Conservation (phyloP, 2,329 filamentous ascomycete species). For the Cladophialophora carrionii region DNA sequence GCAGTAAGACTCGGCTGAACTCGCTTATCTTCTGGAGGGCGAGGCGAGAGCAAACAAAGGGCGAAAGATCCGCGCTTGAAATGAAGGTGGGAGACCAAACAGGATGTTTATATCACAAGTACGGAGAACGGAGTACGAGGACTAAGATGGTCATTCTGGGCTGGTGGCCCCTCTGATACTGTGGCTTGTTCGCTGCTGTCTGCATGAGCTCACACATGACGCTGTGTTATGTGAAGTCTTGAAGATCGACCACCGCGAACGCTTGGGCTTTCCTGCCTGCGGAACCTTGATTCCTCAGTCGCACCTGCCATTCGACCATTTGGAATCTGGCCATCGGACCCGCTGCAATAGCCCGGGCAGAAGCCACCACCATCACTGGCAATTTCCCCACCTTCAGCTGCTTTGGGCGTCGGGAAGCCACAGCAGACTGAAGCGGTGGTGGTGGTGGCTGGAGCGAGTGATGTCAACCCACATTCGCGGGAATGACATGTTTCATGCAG, state of each 20-base stretch:
- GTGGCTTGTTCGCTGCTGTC: slow-evolving; percentile 2
- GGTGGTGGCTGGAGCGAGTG: neutral
- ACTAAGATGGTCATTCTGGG: neutral
- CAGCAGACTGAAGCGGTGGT: neutral
- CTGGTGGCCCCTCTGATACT: neutral
- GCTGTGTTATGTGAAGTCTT: slow-evolving; percentile 1
- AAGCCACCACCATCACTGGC: neutral
- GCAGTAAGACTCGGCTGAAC: slow-evolving; percentile 3
- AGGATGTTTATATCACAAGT: neutral
- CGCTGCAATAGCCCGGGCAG: neutral
- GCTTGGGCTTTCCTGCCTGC: neutral
- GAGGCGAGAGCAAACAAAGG: neutral
- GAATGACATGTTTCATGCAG: slow-evolving; percentile 4
- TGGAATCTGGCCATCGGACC: slow-evolving; percentile 5
- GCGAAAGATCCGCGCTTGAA: neutral
- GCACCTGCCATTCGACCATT: slow-evolving; percentile 7
- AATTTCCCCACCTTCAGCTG: neutral
- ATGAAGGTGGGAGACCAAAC: neutral
- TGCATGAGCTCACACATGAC: slow-evolving; percentile 16
- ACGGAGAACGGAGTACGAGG: neutral
- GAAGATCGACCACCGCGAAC: neutral
- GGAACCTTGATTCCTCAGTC: slow-evolving; percentile 1
- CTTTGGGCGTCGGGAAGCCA: neutral
- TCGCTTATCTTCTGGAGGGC: slow-evolving; percentile 4
- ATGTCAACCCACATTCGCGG: neutral